Base-by-base conservation (phyloP, 352 stramenopile genomes). In the Globisporangium paroecandrum region DNA sequence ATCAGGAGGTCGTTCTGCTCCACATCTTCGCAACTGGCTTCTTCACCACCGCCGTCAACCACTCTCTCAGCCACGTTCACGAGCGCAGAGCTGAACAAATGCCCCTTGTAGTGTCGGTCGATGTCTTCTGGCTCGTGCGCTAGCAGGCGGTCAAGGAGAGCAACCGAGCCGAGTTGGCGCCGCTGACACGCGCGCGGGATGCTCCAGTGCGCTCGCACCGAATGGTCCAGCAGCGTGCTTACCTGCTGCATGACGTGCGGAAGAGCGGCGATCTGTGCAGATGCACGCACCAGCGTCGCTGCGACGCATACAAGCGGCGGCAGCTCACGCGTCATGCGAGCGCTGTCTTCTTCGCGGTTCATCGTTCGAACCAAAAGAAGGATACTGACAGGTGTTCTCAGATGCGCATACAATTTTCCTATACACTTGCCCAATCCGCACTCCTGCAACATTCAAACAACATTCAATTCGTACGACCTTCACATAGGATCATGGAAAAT, bases 131-230 rank as follows among this genome's bases (percentile, higher is more conserved):
- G 54, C 18, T 60, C 54, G 27, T 27, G 54, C 54, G 54, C 54
- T 32, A 22, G 7, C 2, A 60, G 27, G 27, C 54, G 54, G 27
- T 60, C 54, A n/a, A 60, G 54, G 7, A 60, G 27, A 7, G 15
- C 54, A 18, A 38, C 7, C 1, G 54, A 25, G 20, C 7, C 4
- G 9, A 43, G 54, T 9, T 9, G 18, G 34, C 9, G 34, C 7
- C 54, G 54, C 18, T 60, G 27, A 13, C 54, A 60, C 15, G 55
- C 55, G 29, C 55, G 55, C 55, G 55, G 55, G 18, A 60, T 60
- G 55, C 3, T 41, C 55, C 55, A 60, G 55, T 46, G 27, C 55
- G 29, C 55, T 13, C 27, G 27, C 9, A 20, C 18, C 55, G 55
- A n/a, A 10, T 60, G 24, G 55, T 60, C 55, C 20, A 60, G 55